phyloP scores from a whole-genome alignment of 2,329 filamentous ascomycete species.

The Biscogniauxia marginata region DNA sequence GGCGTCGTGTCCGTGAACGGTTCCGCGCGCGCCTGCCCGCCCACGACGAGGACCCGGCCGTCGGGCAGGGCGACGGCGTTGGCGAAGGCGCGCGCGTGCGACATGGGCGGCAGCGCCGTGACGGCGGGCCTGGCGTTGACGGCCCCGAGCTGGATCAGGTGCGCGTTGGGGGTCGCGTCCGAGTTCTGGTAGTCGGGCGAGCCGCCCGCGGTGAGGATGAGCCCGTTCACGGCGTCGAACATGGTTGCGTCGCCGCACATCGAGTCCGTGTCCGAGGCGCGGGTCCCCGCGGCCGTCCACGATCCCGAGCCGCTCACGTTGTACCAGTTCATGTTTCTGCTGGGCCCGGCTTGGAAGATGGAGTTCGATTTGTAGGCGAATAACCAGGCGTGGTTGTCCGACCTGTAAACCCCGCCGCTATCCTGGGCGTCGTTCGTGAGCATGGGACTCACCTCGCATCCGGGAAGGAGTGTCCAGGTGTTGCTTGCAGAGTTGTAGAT shows the following conservation, averaged over 20 bases:
- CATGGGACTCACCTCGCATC: slow-evolving; percentile 46
- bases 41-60: slow-evolving; percentile 41
- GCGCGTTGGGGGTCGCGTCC: slow-evolving; percentile 39
- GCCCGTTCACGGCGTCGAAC: slow-evolving; percentile 50
- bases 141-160: slow-evolving; percentile 43
- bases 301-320: slow-evolving; percentile 39
- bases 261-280: slow-evolving; percentile 42
- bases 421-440: slow-evolving; percentile 49
- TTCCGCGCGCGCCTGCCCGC: slow-evolving; percentile 36
- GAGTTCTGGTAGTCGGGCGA: slow-evolving; percentile 41
- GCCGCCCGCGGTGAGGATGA: slow-evolving; percentile 51
- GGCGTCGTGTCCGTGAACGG: slow-evolving; percentile 40
- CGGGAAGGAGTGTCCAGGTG: slow-evolving; percentile 45
- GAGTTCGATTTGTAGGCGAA: slow-evolving; percentile 47
- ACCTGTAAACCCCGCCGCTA: slow-evolving; percentile 41
- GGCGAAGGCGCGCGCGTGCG: slow-evolving; percentile 38
- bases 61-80: slow-evolving; percentile 43
- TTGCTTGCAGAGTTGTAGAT: slow-evolving; percentile 46
- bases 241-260: slow-evolving; percentile 53
- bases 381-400: slow-evolving; percentile 55
- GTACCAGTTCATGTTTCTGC: slow-evolving; percentile 50
- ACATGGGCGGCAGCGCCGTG: slow-evolving; percentile 36
- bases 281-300: slow-evolving; percentile 40
- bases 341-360: slow-evolving; percentile 52
- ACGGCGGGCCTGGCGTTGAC: slow-evolving; percentile 25